Conservation (phyloP, 2,329 filamentous ascomycete genomes). For the Verticillium longisporum region DNA sequence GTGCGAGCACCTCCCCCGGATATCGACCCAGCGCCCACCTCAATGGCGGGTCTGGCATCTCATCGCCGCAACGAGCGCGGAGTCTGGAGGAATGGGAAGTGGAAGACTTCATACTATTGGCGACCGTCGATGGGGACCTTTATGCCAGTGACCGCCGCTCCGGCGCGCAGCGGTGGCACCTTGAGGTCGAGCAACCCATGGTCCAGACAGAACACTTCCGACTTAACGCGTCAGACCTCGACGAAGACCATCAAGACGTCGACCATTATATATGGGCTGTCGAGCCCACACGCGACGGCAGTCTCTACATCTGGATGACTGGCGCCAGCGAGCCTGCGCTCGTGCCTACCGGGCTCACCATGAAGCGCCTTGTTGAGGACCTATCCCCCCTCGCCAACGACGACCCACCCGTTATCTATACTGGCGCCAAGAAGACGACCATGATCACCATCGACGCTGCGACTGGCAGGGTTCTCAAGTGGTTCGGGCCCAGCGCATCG, state of each 20-base stretch:
- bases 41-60: conserved; percentile 52
- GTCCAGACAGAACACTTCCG: conserved; percentile 82
- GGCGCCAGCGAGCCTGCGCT: conserved; percentile 51
- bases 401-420: conserved; percentile 77
- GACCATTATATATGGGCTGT: conserved; percentile 94
- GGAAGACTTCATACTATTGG: conserved; percentile 99
- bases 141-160: conserved; percentile 86
- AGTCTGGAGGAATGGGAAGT: conserved; percentile 99
- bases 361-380: conserved; percentile 84
- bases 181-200: conserved; percentile 79
- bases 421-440: conserved; percentile 82
- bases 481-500: conserved; percentile 69
- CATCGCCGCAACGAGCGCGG: conserved; percentile 89
- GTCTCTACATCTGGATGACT: conserved; percentile 79
- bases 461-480: conserved; percentile 74
- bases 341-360: conserved; percentile 62
- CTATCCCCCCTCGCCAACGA: conserved; percentile 69
- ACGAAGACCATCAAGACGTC: conserved; percentile 56
- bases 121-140: conserved; percentile 97
- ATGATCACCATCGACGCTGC: conserved; percentile 87
- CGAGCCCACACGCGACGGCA: conserved; percentile 81
- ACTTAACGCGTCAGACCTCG: conserved; percentile 55
- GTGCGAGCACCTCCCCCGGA: conserved; percentile 88
- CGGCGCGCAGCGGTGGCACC: conserved; percentile 77
- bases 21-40: conserved; percentile 48